Evolutionary conservation across 2,329 filamentous ascomycete species (phyloP), one percentile per base, ranked within the genome.

Genomic region (Paecilomyces variotii): DNA sequence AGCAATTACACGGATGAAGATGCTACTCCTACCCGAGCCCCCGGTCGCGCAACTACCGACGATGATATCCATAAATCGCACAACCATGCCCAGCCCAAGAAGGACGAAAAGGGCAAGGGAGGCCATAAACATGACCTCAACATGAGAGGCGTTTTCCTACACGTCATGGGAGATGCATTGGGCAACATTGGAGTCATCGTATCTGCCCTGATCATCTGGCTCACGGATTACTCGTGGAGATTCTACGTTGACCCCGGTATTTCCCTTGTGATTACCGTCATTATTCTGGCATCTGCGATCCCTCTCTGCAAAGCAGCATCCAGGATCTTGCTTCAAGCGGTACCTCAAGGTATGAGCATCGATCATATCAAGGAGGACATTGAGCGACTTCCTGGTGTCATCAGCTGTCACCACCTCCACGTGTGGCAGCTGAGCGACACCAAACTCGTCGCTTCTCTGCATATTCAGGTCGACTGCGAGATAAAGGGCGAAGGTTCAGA

Each of bases 371-470:
- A 91, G 64, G 87, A 93, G 64, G 94, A 99, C 71, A 96, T 99
- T 57, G 85, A 92, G 70, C 78, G 84, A 14, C 84, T 99, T 4
- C 88, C 89, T 0, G 92, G 92, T 50, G 89, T 99, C 54, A 80
- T 94, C 61, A 91, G 89, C 71, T 96, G 91, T 70, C 94, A 99
- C 75, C 93, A 99, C 72, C 82, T 99, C 25, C 94, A 99, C 72
- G 91, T 99, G 62, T 99, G 94, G 94, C 93, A 97, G 74, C 83
- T 99, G 34, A 96, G 89, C 14, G 93, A 97, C 71, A 94, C 91
- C 56, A 96, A 97, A 78, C 81, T 96, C 34, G 88, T 99, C 39
- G 93, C 94, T 11, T 94, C 89, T 10, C 84, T 99, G 75, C 94
- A 99, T 71, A 87, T 99, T 52, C 91, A 96, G 72, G 88, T 99